phyloP scores from a whole-genome alignment of 352 stramenopile genomes.

The Lagenidium sp. region DNA sequence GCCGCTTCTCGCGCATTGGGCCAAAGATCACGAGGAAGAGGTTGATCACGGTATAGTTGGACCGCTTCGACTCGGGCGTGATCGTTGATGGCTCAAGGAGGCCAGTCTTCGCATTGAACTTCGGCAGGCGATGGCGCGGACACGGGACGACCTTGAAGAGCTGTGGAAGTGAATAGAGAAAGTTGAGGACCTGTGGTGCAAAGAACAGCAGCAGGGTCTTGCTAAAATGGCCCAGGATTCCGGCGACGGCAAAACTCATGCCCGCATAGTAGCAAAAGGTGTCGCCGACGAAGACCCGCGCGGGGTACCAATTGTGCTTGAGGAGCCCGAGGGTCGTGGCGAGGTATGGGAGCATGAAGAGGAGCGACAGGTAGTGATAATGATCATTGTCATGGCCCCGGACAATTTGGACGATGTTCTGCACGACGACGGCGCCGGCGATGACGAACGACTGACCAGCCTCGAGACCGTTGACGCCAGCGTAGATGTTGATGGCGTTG shows the following conservation, averaged over 20 bases:
- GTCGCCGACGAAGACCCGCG: slow-evolving; percentile 97
- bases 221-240: slow-evolving; percentile 96
- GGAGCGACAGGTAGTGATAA: slow-evolving; percentile 93
- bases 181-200: slow-evolving; percentile 98
- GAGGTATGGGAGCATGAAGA: slow-evolving; percentile 96
- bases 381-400: slow-evolving; percentile 74
- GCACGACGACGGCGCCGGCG: slow-evolving; percentile 89
- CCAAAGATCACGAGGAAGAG: slow-evolving; percentile 80
- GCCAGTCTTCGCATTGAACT: slow-evolving; percentile 89
- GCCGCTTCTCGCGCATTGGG: slow-evolving; percentile 67
- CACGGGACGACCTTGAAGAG: slow-evolving; percentile 97
- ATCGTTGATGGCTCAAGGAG: slow-evolving; percentile 91
- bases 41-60: slow-evolving; percentile 88
- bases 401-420: slow-evolving; percentile 94
- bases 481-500: slow-evolving; percentile 99
- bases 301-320: slow-evolving; percentile 97
- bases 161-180: slow-evolving; percentile 97
- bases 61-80: slow-evolving; percentile 65
- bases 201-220: slow-evolving; percentile 99
- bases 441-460: slow-evolving; percentile 92
- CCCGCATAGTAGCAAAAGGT: slow-evolving; percentile 99
- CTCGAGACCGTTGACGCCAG: slow-evolving; percentile 98
- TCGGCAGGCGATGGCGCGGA: slow-evolving; percentile 95
- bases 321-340: slow-evolving; percentile 92
- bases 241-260: slow-evolving; percentile 97